Evolutionary conservation across 2,329 filamentous ascomycete genomes (phyloP).

Genomic region (Clarireedia paspali): DNA sequence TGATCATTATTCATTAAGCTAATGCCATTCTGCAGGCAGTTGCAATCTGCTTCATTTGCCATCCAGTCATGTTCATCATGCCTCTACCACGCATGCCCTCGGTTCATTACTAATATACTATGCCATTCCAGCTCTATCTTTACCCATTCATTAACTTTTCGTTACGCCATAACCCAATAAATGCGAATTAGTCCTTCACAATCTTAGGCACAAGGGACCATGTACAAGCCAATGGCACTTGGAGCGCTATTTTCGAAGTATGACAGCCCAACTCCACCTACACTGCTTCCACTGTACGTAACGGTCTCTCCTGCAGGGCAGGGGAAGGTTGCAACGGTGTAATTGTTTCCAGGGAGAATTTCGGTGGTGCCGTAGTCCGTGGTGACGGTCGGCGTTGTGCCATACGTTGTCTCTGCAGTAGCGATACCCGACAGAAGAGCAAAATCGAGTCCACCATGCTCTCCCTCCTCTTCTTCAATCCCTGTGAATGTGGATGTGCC

Average conservation of each 20-base stretch:
- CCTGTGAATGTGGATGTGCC: slow-evolving; percentile 44
- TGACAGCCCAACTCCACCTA: slow-evolving; percentile 43
- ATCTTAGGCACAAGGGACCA: slow-evolving; percentile 18
- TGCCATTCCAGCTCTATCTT: not conserved
- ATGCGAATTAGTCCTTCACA: not conserved
- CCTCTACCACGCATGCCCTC: too few species aligned
- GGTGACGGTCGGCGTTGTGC: slow-evolving; percentile 40
- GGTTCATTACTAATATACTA: not conserved
- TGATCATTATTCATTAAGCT: too few species aligned
- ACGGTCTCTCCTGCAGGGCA: slow-evolving; percentile 48
- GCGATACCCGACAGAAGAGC: slow-evolving; percentile 38
- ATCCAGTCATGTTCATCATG: too few species aligned
- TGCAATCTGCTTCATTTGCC: too few species aligned
- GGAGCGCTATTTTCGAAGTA: slow-evolving; percentile 60
- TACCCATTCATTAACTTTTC: not conserved
- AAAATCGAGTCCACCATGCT: slow-evolving; percentile 30
- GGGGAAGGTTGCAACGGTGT: slow-evolving; percentile 43
- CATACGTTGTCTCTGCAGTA: slow-evolving; percentile 42
- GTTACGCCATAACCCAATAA: not conserved
- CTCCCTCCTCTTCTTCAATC: slow-evolving; percentile 40
- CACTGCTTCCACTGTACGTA: slow-evolving; percentile 42
- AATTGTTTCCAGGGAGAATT: slow-evolving; percentile 46
- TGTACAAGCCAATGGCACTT: slow-evolving; percentile 35
- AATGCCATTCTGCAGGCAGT: too few species aligned
- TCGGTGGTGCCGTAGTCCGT: slow-evolving; percentile 36